These are phyloP conservation scores for Barnettozyma vustinii DNA, from an alignment of 805 yeast species.

Conservation along the genomic window DNA sequence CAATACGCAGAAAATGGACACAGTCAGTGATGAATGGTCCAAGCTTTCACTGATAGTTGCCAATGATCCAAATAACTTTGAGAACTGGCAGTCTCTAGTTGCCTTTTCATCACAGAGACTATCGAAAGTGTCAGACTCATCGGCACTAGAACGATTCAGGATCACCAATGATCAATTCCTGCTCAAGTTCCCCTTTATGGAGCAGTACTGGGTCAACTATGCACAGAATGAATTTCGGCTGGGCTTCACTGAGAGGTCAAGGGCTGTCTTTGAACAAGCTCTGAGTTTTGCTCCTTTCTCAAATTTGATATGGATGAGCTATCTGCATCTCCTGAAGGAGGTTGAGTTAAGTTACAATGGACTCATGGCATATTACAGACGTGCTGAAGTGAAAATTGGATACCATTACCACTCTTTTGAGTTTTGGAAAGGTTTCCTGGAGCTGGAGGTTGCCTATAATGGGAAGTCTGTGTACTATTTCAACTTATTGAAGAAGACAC, in stretches of 20 bases:
- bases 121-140: slow-evolving; percentile 29
- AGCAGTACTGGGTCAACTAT: slow-evolving; percentile 53
- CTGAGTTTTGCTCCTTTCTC: slow-evolving; percentile 38
- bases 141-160: slow-evolving; percentile 31
- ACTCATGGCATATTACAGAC: slow-evolving; percentile 36
- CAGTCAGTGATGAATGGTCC: slow-evolving; percentile 14
- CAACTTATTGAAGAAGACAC: slow-evolving; percentile 38
- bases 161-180: slow-evolving; percentile 39
- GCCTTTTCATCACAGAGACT: slow-evolving; percentile 30
- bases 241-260: slow-evolving; percentile 36
- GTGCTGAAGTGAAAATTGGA: slow-evolving; percentile 46
- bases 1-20: neutral
- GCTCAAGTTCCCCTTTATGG: slow-evolving; percentile 42
- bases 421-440: slow-evolving; percentile 46
- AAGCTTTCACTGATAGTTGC: slow-evolving; percentile 15
- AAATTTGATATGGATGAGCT: slow-evolving; percentile 45
- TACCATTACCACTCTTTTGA: slow-evolving; percentile 44
- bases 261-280: slow-evolving; percentile 33
- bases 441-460: slow-evolving; percentile 35
- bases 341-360: slow-evolving; percentile 25
- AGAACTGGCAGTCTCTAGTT: slow-evolving; percentile 34
- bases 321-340: slow-evolving; percentile 35
- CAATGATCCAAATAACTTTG: slow-evolving; percentile 30
- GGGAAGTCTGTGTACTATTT: slow-evolving; percentile 21
- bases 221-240: slow-evolving; percentile 43